Conservation (phyloP, 1,284 basidiomycete species). For the Ustilago tritici region DNA sequence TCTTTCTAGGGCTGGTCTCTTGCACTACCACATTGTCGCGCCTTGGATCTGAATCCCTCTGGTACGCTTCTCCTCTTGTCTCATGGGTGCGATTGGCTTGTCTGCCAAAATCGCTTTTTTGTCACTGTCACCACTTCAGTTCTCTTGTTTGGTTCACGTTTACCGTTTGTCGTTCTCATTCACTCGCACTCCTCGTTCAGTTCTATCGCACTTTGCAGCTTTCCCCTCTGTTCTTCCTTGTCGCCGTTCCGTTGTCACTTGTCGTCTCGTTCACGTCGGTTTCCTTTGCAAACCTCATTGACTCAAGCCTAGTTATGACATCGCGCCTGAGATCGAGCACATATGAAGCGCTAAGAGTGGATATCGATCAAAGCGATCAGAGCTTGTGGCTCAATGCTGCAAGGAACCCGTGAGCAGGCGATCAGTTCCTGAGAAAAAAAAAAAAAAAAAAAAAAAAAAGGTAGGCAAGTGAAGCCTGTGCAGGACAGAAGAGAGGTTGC, state of each 20-base stretch:
- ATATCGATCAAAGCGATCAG: neutral
- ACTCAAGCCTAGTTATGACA: neutral
- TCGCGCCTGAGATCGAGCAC: neutral
- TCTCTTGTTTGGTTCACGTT: too few species aligned
- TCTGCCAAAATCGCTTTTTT: slow-evolving; percentile 1
- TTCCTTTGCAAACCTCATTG: neutral
- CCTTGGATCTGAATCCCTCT: slow-evolving; percentile 1
- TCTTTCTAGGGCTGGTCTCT: neutral
- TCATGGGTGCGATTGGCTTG: neutral
- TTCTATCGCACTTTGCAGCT: slow-evolving; percentile 5
- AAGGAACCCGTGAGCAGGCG: too few species aligned
- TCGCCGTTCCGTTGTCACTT: neutral
- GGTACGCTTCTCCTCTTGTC: slow-evolving; percentile 2
- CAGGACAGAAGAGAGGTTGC: too few species aligned
- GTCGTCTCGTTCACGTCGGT: neutral
- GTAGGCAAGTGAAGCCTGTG: too few species aligned
- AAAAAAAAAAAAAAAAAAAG: too few species aligned
- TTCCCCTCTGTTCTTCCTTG: neutral
- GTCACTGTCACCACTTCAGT: neutral
- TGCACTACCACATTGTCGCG: slow-evolving; percentile 3
- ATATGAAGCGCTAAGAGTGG: neutral
- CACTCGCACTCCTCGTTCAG: slow-evolving; percentile 3
- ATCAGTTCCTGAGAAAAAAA: too few species aligned
- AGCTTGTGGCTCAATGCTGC: too few species aligned
- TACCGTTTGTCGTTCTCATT: neutral